Base-by-base conservation (phyloP, 2,329 filamentous ascomycete species). In the Scedosporium dehoogii region DNA sequence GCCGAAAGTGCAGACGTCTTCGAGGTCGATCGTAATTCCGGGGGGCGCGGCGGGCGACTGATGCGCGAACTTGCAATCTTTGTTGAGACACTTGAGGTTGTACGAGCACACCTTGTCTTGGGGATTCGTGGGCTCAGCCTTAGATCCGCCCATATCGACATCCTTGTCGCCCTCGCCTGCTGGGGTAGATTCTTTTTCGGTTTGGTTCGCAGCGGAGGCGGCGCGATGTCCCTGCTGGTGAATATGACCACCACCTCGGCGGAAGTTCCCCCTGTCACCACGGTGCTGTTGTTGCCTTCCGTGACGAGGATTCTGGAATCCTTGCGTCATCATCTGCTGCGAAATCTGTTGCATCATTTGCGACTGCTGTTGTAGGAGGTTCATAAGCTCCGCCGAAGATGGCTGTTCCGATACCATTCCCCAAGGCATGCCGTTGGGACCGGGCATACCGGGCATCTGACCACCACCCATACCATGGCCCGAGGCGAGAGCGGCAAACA, bases 41-140 rank as follows among this genome's bases (percentile, higher is more conserved):
- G 88, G 87, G 3, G 91, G 89, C 38, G 93, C 92, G 2, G 90
- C 92, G 1, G 94, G 92, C 16, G 92, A 96, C 76, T 97, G 93
- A 71, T 99, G 94, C 18, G 91, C 94, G 73, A 91, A 99, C 67
- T 88, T 89, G 77, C 94, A 99, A 65, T 96, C 90, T 68, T 85
- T 86, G 75, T 96, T 96, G 46, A 89, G 90, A 78, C 94, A 99
- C 66, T 84, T 81, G 61, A 94, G 79, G 76, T 97, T 97, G 79
- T 86, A 99, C 70, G 89, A 91, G 84, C 94, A 99, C 65, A 93
- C 79, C 14, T 81, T 89, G 58, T 90, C 84, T 5, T 86, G 81
- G n/a, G 79, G 77, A 69, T 80, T 85, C 44, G 71, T 81, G 68
- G 73, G 78, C 76, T 79, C 85, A 71, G 75, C 83, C 75, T 75